Evolutionary conservation across 164 flowering plant genomes (phyloP).

Genomic region (Cinnamomum micranthum): DNA sequence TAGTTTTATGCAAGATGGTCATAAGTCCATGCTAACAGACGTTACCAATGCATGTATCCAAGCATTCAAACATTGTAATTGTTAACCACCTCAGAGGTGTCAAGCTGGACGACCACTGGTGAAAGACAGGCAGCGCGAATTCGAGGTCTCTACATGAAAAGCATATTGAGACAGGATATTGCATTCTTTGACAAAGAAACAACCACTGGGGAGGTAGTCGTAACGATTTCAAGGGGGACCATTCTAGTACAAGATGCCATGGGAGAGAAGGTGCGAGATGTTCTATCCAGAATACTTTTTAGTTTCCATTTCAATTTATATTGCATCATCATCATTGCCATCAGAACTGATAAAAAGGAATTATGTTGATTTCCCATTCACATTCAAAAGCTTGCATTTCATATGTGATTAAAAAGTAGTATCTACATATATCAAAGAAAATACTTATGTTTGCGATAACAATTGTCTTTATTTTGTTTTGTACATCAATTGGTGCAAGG

Average conservation of each 20-base stretch:
- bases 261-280: constrained; percentile 49
- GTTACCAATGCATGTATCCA: background rate
- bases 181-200: constrained; percentile 63
- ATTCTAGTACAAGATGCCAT: constrained; percentile 66
- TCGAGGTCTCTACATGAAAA: constrained; percentile 44
- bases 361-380: too few species aligned
- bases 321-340: too few species aligned
- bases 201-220: constrained; percentile 60
- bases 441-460: too few species aligned
- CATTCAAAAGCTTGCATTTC: too few species aligned
- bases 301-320: background rate
- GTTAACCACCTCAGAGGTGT: constrained; percentile 39
- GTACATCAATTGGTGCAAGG: too few species aligned
- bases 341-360: too few species aligned
- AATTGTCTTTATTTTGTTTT: too few species aligned
- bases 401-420: too few species aligned
- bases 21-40: background rate
- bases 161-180: constrained; percentile 61
- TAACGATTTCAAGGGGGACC: constrained; percentile 68
- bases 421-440: too few species aligned
- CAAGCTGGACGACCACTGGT: constrained; percentile 60
- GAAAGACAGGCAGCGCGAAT: constrained; percentile 55
- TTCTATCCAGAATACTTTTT: too few species aligned
- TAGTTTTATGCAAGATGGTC: background rate
- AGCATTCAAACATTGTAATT: background rate